Evolutionary conservation across 1,139 yeast species (phyloP), one percentile per base, ranked within the genome.

Genomic region (Hemisphaericaspora subhashii): DNA sequence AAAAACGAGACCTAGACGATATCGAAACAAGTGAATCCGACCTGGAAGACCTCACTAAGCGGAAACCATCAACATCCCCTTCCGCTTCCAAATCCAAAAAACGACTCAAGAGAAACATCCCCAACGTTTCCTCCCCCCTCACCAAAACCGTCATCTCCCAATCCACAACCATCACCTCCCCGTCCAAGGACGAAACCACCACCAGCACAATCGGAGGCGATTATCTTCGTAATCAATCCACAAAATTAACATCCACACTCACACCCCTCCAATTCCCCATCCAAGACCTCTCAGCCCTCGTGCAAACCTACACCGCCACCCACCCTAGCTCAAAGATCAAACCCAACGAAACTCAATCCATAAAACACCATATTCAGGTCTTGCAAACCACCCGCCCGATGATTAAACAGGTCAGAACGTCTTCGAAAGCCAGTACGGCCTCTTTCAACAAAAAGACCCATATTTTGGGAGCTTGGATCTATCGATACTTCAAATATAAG

Each of bases 401-500:
- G 32, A 55, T 66, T 13, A 57, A 58, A 17, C 66, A 57, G 37
- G 63, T 62, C 3, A 52, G 64, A 14, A 57, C 62, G 3, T 53
- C 64, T n/a, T 53, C 62, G 16, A 54, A 61, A 41, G 56, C 64
- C 5, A 54, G 59, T 38, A 59, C 64, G 1, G 62, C 63, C 1
- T 62, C 66, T 7, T 61, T 62, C 42, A 52, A 55, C 36, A 54
- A 53, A 35, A 62, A 61, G 37, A 52, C 60, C 1, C 55, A 57
- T 22, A 50, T 55, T 15, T 53, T 67, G 36, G 60, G 58, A 2
- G 57, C 55, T 21, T 65, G 73, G 72, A 51, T 70, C 17, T 51
- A 54, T 44, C 58, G 62, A 30, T 68, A 61, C 48, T 71, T 72
- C 53, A 68, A 60, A 39, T 68, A 68, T 44, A 70, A 66, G 39